Conservation (phyloP, 805 yeast genomes). For the Candida railenensis region DNA sequence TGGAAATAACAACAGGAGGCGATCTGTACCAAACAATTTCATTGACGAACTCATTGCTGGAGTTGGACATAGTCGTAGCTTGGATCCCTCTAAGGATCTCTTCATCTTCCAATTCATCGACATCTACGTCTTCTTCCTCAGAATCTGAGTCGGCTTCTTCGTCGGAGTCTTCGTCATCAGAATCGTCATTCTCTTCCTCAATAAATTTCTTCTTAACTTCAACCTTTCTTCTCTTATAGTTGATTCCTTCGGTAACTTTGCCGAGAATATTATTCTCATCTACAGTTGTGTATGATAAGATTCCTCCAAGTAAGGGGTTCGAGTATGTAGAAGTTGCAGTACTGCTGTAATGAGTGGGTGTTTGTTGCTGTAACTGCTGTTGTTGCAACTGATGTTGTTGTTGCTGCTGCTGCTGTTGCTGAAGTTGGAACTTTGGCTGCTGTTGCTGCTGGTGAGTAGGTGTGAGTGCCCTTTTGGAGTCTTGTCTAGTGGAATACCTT, state of each 20-base stretch:
- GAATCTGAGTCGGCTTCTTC: neutral
- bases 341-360: conserved; percentile 18
- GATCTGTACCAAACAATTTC: conserved; percentile 64
- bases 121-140: conserved; percentile 1
- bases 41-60: conserved; percentile 4
- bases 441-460: conserved; percentile 11
- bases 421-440: conserved; percentile 5
- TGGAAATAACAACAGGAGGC: conserved; percentile 49
- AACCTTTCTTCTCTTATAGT: conserved; percentile 21
- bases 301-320: conserved; percentile 37
- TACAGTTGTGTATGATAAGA: conserved; percentile 31
- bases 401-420: conserved; percentile 1
- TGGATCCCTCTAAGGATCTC: neutral
- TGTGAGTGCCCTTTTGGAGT: neutral
- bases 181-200: conserved; percentile 5
- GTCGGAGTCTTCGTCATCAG: neutral
- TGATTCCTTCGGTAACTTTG: conserved; percentile 20
- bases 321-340: conserved; percentile 34
- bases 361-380: conserved; percentile 16
- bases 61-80: neutral
- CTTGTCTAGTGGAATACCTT: conserved; percentile 3
- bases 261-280: conserved; percentile 16
- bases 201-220: conserved; percentile 5
- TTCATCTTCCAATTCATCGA: conserved; percentile 1
- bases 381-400: conserved; percentile 11